Evolutionary conservation across 2,329 filamentous ascomycete species (phyloP).

Genomic region (Acephala macrosclerotiorum): DNA sequence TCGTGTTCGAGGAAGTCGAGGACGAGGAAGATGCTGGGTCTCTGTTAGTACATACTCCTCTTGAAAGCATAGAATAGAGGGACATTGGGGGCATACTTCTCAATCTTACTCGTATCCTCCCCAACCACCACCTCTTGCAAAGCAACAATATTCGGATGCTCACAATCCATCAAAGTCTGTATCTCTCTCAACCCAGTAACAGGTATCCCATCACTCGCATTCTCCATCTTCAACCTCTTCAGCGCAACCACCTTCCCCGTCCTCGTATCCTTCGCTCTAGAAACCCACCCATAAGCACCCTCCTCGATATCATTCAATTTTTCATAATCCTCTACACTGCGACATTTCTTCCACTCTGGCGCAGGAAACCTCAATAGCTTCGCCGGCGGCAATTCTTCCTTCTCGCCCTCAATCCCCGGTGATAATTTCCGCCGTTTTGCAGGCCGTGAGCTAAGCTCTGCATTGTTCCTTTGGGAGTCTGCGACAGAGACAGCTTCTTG

Average conservation of each 20-base stretch:
- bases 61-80: background rate
- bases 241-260: conserved; percentile 87
- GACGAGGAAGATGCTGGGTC: conserved; percentile 82
- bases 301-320: conserved; percentile 97
- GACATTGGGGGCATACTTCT: conserved; percentile 52
- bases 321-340: conserved; percentile 87
- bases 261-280: conserved; percentile 75
- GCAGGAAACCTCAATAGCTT: conserved; percentile 76
- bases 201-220: conserved; percentile 75
- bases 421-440: conserved; percentile 67
- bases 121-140: conserved; percentile 87
- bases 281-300: conserved; percentile 94
- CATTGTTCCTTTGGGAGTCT: conserved; percentile 1
- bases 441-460: conserved; percentile 56
- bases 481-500: conserved; percentile 45
- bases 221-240: conserved; percentile 92
- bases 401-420: conserved; percentile 38
- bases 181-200: conserved; percentile 95
- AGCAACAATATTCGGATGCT: conserved; percentile 82
- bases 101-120: conserved; percentile 59
- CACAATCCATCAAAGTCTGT: conserved; percentile 82
- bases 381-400: conserved; percentile 49
- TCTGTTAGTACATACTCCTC: conserved; percentile 24
- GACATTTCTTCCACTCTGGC: conserved; percentile 71
- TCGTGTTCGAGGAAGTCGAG: conserved; percentile 99